Base-by-base conservation (phyloP, 2,329 filamentous ascomycete genomes). In the Leptographium flavum region DNA sequence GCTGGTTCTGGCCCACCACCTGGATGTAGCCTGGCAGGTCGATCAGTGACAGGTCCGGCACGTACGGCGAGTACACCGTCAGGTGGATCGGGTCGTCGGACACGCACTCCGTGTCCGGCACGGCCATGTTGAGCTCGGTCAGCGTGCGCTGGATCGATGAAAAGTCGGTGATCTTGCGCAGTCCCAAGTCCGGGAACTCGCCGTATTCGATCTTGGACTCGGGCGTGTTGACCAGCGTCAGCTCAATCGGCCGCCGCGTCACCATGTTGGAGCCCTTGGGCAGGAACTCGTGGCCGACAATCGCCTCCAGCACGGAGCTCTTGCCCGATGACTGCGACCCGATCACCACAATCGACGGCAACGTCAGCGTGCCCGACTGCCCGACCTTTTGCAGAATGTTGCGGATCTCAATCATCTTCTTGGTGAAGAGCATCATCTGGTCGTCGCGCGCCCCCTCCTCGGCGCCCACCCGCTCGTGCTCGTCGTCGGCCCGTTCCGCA, bases 221-320 rank as follows among this genome's bases (percentile, higher is more conserved):
- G 0, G 90, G 90, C 0, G 90, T 96, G 63, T 98, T 96, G 63
- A 98, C 81, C 6, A 98, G 74, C 0, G 92, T 98, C 46, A 98
- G 72, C 63, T 98, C 92, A 58, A 98, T 98, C 0, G 92, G 92
- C 48, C 92, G 74, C 35, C 93, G 76, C 9, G 92, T 98, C 42
- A 98, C 92, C 92, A 98, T 98, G 57, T 98, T 98, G 36, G 81
- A 81, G n/a, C 92, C 92, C 63, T 98, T 98, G 6, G 92, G 93
- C 39, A 98, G 67, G 54, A 98, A 98, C 56, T 98, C 92, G 58
- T 98, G 92, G 5, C 92, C 93, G 45, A 98, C 93, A 49, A 98
- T 94, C 19, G 92, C 86, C 62, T 98, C 92, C 40, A 98, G 63
- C 2, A 98, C 92, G 1, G 92, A 98, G 58, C 90, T 96, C 67